Conservation (phyloP, 306 rosid species). For the Cucumis hystrix region DNA sequence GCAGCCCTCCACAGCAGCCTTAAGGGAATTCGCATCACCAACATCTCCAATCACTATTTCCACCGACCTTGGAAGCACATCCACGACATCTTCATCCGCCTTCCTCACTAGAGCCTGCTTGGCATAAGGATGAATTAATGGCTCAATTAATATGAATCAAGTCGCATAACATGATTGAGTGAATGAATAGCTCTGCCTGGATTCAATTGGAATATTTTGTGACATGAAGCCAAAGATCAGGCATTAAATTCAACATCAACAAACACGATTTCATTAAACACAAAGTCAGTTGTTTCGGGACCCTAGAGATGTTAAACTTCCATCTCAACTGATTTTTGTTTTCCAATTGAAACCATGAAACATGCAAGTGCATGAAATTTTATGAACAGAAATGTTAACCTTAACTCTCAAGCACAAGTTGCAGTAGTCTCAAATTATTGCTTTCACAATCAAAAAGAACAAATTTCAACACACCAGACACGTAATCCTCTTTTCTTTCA, state of each 20-base stretch:
- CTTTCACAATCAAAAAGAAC: not conserved
- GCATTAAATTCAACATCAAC: not conserved
- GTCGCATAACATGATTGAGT: not conserved
- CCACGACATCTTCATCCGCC: constrained; percentile 52
- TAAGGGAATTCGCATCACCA: constrained; percentile 61
- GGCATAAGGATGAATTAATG: not conserved
- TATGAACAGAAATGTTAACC: not conserved
- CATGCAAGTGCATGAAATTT: not conserved
- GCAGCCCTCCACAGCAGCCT: constrained; percentile 58
- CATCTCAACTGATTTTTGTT: not conserved
- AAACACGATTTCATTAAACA: not conserved
- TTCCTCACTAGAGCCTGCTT: constrained; percentile 74
- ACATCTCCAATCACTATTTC: constrained; percentile 76
- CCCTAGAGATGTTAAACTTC: not conserved
- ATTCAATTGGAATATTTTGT: not conserved
- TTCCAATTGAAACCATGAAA: not conserved
- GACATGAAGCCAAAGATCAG: not conserved
- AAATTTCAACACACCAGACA: not conserved
- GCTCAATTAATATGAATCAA: not conserved
- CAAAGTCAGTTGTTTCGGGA: not conserved
- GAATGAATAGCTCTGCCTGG: not conserved
- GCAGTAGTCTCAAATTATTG: not conserved
- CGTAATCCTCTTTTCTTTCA: not conserved
- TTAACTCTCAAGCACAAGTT: not conserved
- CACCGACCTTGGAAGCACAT: constrained; percentile 84